These are phyloP conservation scores for Cucurbita maxima DNA, from an alignment of 306 rosid genomes.

Conservation along the genomic window DNA sequence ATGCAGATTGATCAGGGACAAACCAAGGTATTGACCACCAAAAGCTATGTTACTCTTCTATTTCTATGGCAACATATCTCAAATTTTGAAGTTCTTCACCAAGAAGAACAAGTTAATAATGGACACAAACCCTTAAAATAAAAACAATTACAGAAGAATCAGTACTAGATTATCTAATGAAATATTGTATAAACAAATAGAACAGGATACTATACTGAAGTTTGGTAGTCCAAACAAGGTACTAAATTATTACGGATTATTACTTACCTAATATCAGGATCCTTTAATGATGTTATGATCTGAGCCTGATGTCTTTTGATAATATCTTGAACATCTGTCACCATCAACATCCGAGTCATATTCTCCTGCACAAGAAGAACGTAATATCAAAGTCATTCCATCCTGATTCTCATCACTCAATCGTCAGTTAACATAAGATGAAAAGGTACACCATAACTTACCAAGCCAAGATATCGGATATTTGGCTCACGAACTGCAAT, in stretches of 20 bases:
- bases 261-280: slow-evolving; percentile 91
- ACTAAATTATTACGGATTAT: neutral
- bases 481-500: slow-evolving; percentile 99
- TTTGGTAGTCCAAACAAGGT: no score
- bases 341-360: slow-evolving; percentile 98
- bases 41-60: no score
- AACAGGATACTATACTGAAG: no score
- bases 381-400: slow-evolving; percentile 8
- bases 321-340: slow-evolving; percentile 95
- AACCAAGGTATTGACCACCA: no score
- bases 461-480: slow-evolving; percentile 97
- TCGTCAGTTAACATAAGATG: neutral
- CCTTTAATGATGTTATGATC: slow-evolving; percentile 93
- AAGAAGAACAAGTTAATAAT: no score
- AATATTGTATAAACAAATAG: no score
- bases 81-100: no score
- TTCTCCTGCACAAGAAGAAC: slow-evolving; percentile 64
- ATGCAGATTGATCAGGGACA: no score
- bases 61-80: no score
- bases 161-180: no score
- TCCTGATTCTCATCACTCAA: neutral
- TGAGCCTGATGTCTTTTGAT: slow-evolving; percentile 98
- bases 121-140: no score
- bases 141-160: no score
- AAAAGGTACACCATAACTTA: slow-evolving; percentile 20